phyloP scores from a whole-genome alignment of 306 rosid species.

The Crataegus laevigata region DNA sequence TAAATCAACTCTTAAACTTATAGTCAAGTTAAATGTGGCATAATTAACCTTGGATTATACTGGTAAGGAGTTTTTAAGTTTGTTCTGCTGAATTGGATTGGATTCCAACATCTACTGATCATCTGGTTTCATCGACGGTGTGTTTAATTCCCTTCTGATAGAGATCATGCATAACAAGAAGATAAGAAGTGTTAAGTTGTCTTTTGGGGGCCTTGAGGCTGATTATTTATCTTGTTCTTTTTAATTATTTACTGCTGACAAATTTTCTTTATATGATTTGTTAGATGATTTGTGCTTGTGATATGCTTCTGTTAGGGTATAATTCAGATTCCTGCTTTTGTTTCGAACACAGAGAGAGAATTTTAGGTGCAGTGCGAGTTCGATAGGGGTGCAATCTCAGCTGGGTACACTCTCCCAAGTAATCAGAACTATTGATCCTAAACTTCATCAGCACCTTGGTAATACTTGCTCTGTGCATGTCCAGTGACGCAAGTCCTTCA shows the following conservation, averaged over 20 bases:
- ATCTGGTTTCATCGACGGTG: not conserved
- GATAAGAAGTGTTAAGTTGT: not conserved
- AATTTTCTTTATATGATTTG: not conserved
- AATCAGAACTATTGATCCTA: conserved; percentile 76
- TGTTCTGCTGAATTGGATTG: not conserved
- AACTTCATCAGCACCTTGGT: conserved; percentile 98
- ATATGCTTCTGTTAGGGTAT: conserved; percentile 10
- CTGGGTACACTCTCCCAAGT: conserved; percentile 85
- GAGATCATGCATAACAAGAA: not conserved
- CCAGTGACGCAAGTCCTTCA: not conserved
- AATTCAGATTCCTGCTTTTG: conserved; percentile 24
- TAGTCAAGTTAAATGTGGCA: not conserved
- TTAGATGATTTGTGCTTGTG: conserved; percentile 3
- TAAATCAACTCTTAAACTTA: not conserved
- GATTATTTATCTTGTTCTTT: not conserved
- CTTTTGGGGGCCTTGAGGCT: not conserved
- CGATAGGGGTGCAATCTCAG: conserved; percentile 93
- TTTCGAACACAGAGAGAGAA: conserved; percentile 69
- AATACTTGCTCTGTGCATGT: conserved; percentile 3
- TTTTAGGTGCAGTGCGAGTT: conserved; percentile 61
- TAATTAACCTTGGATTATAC: not conserved
- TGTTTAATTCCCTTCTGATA: not conserved
- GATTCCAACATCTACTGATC: not conserved
- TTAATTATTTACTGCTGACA: not conserved
- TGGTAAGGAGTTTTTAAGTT: not conserved